Percentiles rank a stretch among this genome's conserved stretches.
Evolutionary conservation across 257 asterid species (phyloP).

Genomic region (Plantago major): DNA sequence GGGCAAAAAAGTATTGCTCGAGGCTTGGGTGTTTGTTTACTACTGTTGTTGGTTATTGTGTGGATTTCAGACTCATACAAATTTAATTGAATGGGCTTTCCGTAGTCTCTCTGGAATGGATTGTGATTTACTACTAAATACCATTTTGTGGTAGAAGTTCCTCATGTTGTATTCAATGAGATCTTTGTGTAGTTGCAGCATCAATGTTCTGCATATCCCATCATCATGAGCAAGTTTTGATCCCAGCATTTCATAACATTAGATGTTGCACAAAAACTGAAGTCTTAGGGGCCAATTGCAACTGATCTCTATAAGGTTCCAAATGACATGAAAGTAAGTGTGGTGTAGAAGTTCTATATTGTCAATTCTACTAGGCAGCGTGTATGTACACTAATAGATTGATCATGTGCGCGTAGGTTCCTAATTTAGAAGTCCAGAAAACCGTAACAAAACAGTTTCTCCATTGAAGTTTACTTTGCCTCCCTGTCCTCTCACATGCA

Average conservation of each 20-base stretch:
- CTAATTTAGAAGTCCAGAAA: too few species aligned
- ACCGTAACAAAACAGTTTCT: too few species aligned
- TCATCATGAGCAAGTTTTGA: neutral
- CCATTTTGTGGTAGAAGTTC: neutral
- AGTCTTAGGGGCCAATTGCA: too few species aligned
- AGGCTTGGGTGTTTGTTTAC: slow-evolving; percentile 11
- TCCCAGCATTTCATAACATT: neutral
- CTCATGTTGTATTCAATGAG: neutral
- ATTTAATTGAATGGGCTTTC: slow-evolving; percentile 10
- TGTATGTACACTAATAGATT: too few species aligned
- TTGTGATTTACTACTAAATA: neutral
- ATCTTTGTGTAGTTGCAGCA: slow-evolving; percentile 5
- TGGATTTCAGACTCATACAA: slow-evolving; percentile 11
- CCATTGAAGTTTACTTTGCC: too few species aligned
- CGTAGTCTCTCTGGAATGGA: slow-evolving; percentile 9
- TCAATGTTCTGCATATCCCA: neutral
- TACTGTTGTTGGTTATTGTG: slow-evolving; percentile 13
- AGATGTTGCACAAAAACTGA: neutral
- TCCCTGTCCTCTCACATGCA: too few species aligned
- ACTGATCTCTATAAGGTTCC: too few species aligned
- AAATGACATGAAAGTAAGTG: too few species aligned
- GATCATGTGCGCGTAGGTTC: too few species aligned
- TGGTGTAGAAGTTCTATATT: too few species aligned
- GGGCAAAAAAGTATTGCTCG: slow-evolving; percentile 2
- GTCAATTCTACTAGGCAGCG: too few species aligned